Conservation (phyloP, 1,284 basidiomycete species). For the Blastosporella zonata region DNA sequence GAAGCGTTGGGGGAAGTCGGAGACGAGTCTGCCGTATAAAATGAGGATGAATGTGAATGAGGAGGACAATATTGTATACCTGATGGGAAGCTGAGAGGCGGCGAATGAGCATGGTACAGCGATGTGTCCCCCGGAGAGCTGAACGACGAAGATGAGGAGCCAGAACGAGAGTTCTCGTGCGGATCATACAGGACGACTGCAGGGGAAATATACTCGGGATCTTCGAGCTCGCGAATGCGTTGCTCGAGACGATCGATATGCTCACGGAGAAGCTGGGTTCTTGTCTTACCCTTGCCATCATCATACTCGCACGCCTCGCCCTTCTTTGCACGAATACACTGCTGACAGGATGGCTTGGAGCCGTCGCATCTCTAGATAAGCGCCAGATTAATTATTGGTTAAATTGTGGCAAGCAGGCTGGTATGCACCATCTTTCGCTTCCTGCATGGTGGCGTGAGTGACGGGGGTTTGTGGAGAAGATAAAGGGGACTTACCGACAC, state of each 20-base stretch:
- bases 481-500: conserved; percentile 46
- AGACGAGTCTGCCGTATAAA: conserved; percentile 26
- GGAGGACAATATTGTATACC: conserved; percentile 33
- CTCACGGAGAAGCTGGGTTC: conserved; percentile 58
- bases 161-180: conserved; percentile 47
- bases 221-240: conserved; percentile 56
- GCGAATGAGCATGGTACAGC: conserved; percentile 57
- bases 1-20: conserved; percentile 35
- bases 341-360: conserved; percentile 56
- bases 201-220: conserved; percentile 54
- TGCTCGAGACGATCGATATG: conserved; percentile 56
- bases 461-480: background rate
- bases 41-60: background rate
- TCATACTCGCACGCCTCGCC: conserved; percentile 58
- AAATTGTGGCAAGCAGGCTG: conserved; percentile 5
- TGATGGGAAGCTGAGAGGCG: conserved; percentile 49
- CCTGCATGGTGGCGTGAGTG: conserved; percentile 33
- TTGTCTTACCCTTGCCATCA: conserved; percentile 63
- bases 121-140: conserved; percentile 58
- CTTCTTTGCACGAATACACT: conserved; percentile 60
- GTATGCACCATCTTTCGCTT: conserved; percentile 72
- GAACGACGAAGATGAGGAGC: conserved; percentile 61
- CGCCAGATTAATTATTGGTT: conserved; percentile 17
- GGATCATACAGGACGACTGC: conserved; percentile 53
- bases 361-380: conserved; percentile 54